Percentiles rank a stretch among this genome's conserved stretches.
Evolutionary conservation across 495 filamentous ascomycete species (phyloP).

Genomic region (Ramalina peruviana): DNA sequence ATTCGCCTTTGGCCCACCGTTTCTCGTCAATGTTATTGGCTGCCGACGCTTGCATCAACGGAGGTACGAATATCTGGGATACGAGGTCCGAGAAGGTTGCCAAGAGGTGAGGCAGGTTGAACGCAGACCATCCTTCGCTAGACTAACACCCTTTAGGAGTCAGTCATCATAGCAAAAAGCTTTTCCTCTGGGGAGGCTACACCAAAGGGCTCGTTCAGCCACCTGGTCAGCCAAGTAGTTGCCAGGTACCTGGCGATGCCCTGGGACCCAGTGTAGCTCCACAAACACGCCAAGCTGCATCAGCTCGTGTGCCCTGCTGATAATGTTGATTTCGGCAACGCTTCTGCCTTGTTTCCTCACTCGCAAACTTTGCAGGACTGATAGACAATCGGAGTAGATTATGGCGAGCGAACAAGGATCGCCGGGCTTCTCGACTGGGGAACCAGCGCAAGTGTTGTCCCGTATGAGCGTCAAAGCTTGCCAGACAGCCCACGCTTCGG

Average conservation of each 20-base stretch:
- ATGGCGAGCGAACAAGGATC: constrained; percentile 4
- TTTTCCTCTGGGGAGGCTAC: too few species aligned
- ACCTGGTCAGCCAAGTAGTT: constrained; percentile 7
- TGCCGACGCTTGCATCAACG: too few species aligned
- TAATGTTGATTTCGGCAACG: neutral
- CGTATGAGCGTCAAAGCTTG: constrained; percentile 4
- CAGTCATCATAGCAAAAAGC: too few species aligned
- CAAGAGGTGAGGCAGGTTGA: too few species aligned
- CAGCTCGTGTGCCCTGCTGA: constrained; percentile 1
- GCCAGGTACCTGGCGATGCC: constrained; percentile 4
- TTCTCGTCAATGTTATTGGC: too few species aligned
- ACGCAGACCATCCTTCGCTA: too few species aligned
- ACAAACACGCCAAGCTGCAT: neutral
- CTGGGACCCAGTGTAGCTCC: constrained; percentile 1
- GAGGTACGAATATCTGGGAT: too few species aligned
- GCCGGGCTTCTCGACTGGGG: neutral
- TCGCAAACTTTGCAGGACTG: neutral
- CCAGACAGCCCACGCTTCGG: constrained; percentile 5
- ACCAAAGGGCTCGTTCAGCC: neutral
- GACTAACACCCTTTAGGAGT: too few species aligned
- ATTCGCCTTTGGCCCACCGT: too few species aligned
- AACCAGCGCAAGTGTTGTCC: neutral
- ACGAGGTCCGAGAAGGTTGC: too few species aligned
- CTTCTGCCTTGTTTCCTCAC: neutral
- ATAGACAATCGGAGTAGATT: constrained; percentile 1